Evolutionary conservation across 2,329 filamentous ascomycete species (phyloP).

Genomic region (Penicillium nordicum): DNA sequence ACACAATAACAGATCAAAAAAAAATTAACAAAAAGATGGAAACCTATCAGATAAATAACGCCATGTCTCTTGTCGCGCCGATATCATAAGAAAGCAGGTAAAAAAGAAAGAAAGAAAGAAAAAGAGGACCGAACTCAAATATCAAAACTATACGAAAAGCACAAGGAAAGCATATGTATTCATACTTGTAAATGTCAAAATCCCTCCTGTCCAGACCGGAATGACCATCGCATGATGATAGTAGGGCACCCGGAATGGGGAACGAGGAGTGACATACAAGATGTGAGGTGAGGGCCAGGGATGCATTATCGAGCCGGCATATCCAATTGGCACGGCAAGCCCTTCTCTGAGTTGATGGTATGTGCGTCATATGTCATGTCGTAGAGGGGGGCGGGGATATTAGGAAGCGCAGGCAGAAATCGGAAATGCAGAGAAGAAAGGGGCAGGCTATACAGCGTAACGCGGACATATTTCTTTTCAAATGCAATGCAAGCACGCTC

Average conservation of each 20-base stretch:
- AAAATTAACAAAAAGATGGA: slow-evolving; percentile 4
- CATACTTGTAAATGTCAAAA: slow-evolving; percentile 11
- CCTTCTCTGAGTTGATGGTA: slow-evolving; percentile 11
- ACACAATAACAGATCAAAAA: not conserved
- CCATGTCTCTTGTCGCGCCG: slow-evolving; percentile 16
- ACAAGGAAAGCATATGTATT: slow-evolving; percentile 14
- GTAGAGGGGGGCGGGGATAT: slow-evolving; percentile 3
- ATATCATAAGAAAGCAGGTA: slow-evolving; percentile 13
- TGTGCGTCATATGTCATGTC: slow-evolving; percentile 20
- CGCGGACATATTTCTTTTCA: not conserved
- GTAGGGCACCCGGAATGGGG: not conserved
- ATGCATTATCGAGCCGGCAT: not conserved
- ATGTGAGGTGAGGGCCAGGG: not conserved
- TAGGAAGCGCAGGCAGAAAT: not conserved
- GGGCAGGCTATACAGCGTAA: slow-evolving; percentile 17
- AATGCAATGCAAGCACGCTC: slow-evolving; percentile 9
- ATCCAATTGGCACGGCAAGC: not conserved
- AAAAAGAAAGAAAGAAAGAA: slow-evolving; percentile 3
- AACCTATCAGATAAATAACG: slow-evolving; percentile 6
- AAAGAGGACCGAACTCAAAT: slow-evolving; percentile 2
- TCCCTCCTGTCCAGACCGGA: not conserved
- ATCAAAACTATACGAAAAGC: slow-evolving; percentile 3
- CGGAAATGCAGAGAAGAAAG: slow-evolving; percentile 4
- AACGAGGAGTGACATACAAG: not conserved
- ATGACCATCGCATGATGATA: not conserved